Percentiles rank a stretch among this genome's conserved stretches.
These are phyloP conservation scores for Colletotrichum sp. DNA, from an alignment of 2,329 filamentous ascomycete genomes.

Conservation along the genomic window DNA sequence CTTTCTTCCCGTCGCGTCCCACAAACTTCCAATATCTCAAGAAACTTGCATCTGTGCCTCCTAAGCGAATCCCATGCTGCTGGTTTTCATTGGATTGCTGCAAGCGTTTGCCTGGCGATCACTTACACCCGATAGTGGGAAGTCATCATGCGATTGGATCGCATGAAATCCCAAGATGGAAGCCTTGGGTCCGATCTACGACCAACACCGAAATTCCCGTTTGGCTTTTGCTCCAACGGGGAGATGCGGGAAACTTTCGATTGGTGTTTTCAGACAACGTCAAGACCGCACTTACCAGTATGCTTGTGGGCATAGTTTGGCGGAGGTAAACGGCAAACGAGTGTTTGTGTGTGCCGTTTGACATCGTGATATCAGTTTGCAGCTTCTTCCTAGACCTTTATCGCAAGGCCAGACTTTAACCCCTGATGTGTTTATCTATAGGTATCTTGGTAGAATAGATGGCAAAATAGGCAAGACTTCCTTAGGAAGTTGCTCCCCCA, in stretches of 20 bases:
- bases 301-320: neutral
- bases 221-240: neutral
- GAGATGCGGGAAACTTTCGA: neutral
- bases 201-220: neutral
- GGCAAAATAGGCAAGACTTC: neutral
- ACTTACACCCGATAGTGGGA: neutral
- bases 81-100: neutral
- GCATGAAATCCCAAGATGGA: neutral
- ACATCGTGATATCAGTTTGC: neutral
- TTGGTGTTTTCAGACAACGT: neutral
- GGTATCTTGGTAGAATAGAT: neutral
- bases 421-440: neutral
- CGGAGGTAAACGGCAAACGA: no score
- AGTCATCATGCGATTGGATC: neutral
- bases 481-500: no score
- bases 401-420: no score
- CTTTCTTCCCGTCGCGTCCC: neutral
- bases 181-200: neutral
- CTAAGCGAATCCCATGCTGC: neutral
- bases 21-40: neutral
- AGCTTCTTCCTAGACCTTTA: no score
- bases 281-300: neutral
- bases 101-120: neutral
- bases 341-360: neutral
- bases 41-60: neutral